Evolutionary conservation across 2,329 filamentous ascomycete genomes (phyloP), one percentile per base, ranked within the genome.

Genomic region (Huntiella abstrusa): DNA sequence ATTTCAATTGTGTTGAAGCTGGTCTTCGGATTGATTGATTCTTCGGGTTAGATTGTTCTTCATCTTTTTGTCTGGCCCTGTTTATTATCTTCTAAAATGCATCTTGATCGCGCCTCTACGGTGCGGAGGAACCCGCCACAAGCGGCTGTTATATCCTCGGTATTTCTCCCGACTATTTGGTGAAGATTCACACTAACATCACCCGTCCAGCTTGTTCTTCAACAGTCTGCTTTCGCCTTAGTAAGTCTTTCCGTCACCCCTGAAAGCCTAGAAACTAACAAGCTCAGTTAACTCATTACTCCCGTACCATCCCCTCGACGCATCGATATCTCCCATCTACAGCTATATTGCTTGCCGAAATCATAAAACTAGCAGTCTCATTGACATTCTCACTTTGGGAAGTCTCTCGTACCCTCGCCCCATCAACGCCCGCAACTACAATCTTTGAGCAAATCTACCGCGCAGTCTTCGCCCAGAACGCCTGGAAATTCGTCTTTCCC

Each of bases 311-410:
- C 22, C 8, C 22, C 22, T 28, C 22, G 22, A 28, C 22, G 6
- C 83, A 87, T 57, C 80, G 87, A 59, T 96, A 95, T 62, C 84
- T 91, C 55, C 80, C 88, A 35, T 95, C 87, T 37, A 96, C 91
- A 7, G 87, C 88, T 38, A 84, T 98, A 46, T 84, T 96, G 59
- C 70, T 96, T 52, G 91, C 87, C 61, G 91, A 98, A 63, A 72
- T 94, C 41, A 73, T 95, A 55, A 96, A 96, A 63, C 72, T 96
- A 33, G 74, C 78, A 34, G 76, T 96, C 47, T 92, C 83, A 54
- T 67, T 95, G 37, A 85, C 83, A 4, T 80, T 95, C 59, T 82
- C 85, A 40, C 71, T 95, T 43, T 85, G 92, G 66, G 87, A 95
- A 54, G 79, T 85, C 45, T 88, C 86, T 13, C 71, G 75, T 54